Conservation (phyloP, 2,329 filamentous ascomycete genomes). For the Claviceps humidiphila region DNA sequence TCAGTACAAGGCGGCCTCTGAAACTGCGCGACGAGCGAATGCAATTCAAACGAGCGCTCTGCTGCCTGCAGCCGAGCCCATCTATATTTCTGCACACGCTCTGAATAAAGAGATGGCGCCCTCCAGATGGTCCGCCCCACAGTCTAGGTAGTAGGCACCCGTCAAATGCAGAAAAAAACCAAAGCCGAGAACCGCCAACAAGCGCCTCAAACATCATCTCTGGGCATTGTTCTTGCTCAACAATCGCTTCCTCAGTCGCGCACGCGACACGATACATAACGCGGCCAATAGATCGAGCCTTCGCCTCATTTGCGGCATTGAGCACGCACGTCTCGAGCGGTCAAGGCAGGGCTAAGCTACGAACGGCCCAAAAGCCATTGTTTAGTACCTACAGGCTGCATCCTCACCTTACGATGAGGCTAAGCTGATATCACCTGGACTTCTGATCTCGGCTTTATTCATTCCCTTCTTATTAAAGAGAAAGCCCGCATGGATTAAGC, state of each 20-base stretch:
- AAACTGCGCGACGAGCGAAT: conserved; percentile 12
- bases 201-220: too few relatives aligned
- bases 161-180: neutral
- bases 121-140: neutral
- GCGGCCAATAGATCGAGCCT: too few relatives aligned
- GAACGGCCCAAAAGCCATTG: neutral
- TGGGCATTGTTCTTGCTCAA: too few relatives aligned
- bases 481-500: neutral
- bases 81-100: too few relatives aligned
- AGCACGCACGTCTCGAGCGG: neutral
- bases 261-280: too few relatives aligned
- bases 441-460: neutral
- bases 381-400: neutral
- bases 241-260: too few relatives aligned
- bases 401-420: neutral
- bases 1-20: conserved; percentile 82
- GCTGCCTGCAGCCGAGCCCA: too few relatives aligned
- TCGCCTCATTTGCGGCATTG: too few relatives aligned
- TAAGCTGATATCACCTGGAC: neutral
- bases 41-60: neutral
- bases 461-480: neutral
- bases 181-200: neutral
- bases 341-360: neutral
- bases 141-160: neutral
- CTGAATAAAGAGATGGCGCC: too few relatives aligned